A percentile compares a stretch with the other conserved stretches of the same genome.
Evolutionary conservation across 768 basidiomycete species (phyloP).

Genomic region (Melanogaster broomeanus): DNA sequence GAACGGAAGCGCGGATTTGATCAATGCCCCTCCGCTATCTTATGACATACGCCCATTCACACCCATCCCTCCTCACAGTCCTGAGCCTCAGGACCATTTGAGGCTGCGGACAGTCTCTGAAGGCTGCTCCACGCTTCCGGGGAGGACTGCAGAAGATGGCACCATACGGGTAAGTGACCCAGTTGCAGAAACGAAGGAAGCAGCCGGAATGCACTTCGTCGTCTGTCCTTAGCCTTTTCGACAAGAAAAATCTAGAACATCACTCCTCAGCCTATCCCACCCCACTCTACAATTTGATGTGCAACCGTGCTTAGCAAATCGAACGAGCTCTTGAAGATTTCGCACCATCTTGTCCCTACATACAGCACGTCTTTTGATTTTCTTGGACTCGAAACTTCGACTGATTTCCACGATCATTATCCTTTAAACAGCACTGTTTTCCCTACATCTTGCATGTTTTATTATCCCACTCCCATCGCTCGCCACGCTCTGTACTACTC

Average conservation of each 20-base stretch:
- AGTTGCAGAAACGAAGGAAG: constrained; percentile 14
- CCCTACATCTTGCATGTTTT: background rate
- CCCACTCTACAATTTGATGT: background rate
- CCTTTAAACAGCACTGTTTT: background rate
- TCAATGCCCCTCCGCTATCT: constrained; percentile 30
- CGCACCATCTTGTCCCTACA: background rate
- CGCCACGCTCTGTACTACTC: too few species aligned
- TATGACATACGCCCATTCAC: constrained; percentile 15
- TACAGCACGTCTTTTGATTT: background rate
- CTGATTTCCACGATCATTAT: background rate
- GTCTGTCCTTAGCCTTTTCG: constrained; percentile 33
- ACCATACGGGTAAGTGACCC: constrained; percentile 7
- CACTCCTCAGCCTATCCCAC: background rate
- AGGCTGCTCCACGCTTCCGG: constrained; percentile 22
- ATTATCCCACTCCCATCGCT: too few species aligned
- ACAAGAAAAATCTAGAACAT: constrained; percentile 24
- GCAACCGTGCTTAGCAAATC: background rate
- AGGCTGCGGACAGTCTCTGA: constrained; percentile 24
- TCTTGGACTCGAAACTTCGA: background rate
- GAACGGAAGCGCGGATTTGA: constrained; percentile 31
- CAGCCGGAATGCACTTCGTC: constrained; percentile 25
- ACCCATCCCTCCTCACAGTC: constrained; percentile 4
- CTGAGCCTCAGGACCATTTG: constrained; percentile 2
- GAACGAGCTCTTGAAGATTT: background rate
- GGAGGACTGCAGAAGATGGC: constrained; percentile 8